A percentile compares a stretch with the other conserved stretches of the same genome.
phyloP scores from a whole-genome alignment of 441 rosid genomes.

The Heliophila coronopifolia region DNA sequence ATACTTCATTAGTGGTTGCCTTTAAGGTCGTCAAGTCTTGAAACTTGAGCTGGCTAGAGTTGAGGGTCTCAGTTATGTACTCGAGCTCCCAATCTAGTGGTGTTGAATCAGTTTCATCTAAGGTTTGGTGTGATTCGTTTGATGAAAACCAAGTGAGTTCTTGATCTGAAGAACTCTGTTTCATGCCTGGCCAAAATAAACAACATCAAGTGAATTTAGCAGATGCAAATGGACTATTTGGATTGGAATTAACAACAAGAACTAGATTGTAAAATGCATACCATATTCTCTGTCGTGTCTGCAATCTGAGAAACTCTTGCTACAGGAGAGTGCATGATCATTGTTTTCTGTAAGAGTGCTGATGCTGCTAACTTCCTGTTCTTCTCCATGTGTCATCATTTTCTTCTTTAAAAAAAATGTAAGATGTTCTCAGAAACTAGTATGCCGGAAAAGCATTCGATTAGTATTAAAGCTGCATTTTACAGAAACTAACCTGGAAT shows the following conservation, averaged over 20 bases:
- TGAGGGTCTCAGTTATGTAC: constrained; percentile 57
- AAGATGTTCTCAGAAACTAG: background rate
- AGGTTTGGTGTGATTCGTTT: constrained; percentile 35
- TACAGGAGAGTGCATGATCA: constrained; percentile 4
- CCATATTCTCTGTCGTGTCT: constrained; percentile 18
- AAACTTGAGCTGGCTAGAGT: constrained; percentile 52
- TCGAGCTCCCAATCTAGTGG: constrained; percentile 51
- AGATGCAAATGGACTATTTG: background rate
- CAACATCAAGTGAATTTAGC: constrained; percentile 10
- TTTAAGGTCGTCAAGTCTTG: constrained; percentile 59
- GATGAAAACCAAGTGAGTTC: constrained; percentile 58
- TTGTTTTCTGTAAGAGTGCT: constrained; percentile 22
- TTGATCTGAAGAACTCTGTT: constrained; percentile 32
- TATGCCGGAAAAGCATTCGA: background rate
- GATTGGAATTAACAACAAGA: background rate
- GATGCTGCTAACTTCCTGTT: constrained; percentile 31
- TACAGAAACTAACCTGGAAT: constrained; percentile 47
- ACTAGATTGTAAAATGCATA: background rate
- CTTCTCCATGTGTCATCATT: constrained; percentile 15
- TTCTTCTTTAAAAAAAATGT: constrained; percentile 3
- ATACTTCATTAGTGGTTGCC: constrained; percentile 22
- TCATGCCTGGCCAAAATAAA: constrained; percentile 33
- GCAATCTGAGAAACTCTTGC: constrained; percentile 10
- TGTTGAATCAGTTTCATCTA: constrained; percentile 26
- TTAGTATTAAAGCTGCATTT: background rate